Percentiles rank a stretch among this genome's conserved stretches.
These are phyloP conservation scores for Didymellaceae sp. DNA, from an alignment of 2,329 filamentous ascomycete genomes.

Conservation along the genomic window DNA sequence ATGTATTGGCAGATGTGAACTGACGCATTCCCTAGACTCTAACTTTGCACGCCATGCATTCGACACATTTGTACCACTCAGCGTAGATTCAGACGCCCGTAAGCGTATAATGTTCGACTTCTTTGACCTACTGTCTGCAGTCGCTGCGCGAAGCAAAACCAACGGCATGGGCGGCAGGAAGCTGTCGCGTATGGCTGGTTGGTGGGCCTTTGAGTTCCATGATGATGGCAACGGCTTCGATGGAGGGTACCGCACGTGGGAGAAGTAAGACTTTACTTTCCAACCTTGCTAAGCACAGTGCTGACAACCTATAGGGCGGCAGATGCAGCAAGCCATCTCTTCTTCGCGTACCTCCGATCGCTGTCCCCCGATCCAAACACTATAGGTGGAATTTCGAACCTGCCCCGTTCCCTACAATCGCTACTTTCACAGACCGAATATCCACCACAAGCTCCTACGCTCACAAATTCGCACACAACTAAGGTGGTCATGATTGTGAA, in stretches of 20 bases:
- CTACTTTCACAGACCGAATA: constrained; percentile 93
- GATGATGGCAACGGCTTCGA: constrained; percentile 93
- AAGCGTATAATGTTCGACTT: constrained; percentile 94
- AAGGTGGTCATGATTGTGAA: constrained; percentile 98
- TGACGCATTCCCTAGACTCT: constrained; percentile 69
- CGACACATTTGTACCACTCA: constrained; percentile 93
- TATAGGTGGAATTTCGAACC: constrained; percentile 78
- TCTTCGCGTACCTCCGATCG: constrained; percentile 95
- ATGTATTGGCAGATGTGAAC: constrained; percentile 12
- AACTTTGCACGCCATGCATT: constrained; percentile 91
- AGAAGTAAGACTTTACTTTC: constrained; percentile 62
- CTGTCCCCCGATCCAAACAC: constrained; percentile 78
- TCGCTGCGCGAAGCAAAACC: constrained; percentile 89
- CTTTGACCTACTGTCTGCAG: constrained; percentile 88
- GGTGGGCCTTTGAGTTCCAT: constrained; percentile 96
- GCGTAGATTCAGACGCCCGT: constrained; percentile 84
- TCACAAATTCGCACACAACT: constrained; percentile 81
- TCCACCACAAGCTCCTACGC: constrained; percentile 76
- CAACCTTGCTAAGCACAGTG: background rate
- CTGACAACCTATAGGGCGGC: constrained; percentile 70
- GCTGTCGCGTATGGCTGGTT: constrained; percentile 91
- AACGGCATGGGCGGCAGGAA: constrained; percentile 95
- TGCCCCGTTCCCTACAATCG: constrained; percentile 90
- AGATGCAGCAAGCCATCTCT: constrained; percentile 94
- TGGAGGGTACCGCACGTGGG: constrained; percentile 89